These are phyloP conservation scores for Chenopodium berlandieri DNA, from an alignment of 148 eudicot species.

Conservation along the genomic window DNA sequence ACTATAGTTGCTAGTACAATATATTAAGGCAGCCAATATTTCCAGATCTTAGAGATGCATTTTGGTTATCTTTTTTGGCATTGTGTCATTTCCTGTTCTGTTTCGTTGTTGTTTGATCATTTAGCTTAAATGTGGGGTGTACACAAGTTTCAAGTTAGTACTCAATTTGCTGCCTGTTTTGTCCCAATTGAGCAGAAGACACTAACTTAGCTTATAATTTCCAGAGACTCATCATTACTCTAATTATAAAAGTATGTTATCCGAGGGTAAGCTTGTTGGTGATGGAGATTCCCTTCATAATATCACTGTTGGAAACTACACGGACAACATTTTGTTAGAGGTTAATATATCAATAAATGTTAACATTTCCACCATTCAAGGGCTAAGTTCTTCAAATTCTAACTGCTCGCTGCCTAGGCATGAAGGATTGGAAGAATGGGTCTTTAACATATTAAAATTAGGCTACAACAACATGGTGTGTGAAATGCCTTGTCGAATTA, in stretches of 20 bases:
- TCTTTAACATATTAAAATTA: conserved; percentile 50
- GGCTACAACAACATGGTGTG: conserved; percentile 52
- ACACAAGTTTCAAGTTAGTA: background rate
- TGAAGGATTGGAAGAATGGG: conserved; percentile 43
- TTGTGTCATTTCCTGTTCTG: background rate
- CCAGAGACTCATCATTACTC: conserved; percentile 43
- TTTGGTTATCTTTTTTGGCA: no score
- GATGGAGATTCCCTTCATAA: conserved; percentile 29
- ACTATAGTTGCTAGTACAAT: background rate
- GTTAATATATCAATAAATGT: conserved; percentile 40
- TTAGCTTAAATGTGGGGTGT: background rate
- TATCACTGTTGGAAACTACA: conserved; percentile 19
- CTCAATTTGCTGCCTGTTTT: background rate
- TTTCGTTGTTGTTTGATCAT: background rate
- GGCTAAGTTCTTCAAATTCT: conserved; percentile 25
- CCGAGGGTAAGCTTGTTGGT: conserved; percentile 28
- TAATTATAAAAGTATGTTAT: conserved; percentile 28
- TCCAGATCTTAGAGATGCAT: background rate
- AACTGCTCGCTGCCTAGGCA: conserved; percentile 33
- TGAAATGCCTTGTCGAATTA: conserved; percentile 30
- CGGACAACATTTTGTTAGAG: conserved; percentile 36
- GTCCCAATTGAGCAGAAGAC: background rate
- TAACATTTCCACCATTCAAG: conserved; percentile 28
- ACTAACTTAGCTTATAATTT: conserved; percentile 12
- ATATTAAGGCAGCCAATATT: background rate